Percentiles rank a stretch among this genome's conserved stretches.
These are phyloP conservation scores for Microbotryum silenes-acaulis DNA, from an alignment of 1,284 basidiomycete species.

Conservation along the genomic window DNA sequence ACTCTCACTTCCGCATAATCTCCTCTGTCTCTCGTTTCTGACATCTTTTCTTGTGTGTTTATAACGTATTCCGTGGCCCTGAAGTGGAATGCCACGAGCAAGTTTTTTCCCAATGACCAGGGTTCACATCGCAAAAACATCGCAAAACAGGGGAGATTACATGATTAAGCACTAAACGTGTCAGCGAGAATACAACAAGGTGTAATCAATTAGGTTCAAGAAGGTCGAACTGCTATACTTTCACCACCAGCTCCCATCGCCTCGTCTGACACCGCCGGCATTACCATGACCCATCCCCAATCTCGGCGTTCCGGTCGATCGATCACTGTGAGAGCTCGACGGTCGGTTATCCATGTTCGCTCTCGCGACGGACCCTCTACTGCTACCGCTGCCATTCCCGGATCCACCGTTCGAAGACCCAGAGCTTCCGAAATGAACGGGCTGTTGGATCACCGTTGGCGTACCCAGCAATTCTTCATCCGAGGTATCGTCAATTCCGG, in stretches of 20 bases:
- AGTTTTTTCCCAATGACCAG: no score
- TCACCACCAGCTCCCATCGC: slow-evolving; percentile 27
- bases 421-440: slow-evolving; percentile 24
- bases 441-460: neutral
- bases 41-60: no score
- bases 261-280: slow-evolving; percentile 11
- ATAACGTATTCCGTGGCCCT: no score
- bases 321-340: neutral
- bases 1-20: no score
- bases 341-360: neutral
- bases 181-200: no score
- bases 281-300: slow-evolving; percentile 21
- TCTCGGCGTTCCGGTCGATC: slow-evolving; percentile 10
- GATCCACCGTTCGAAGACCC: slow-evolving; percentile 7
- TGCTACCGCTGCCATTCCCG: slow-evolving; percentile 1
- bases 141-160: no score
- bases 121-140: no score
- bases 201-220: no score
- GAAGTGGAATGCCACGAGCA: no score
- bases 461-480: neutral
- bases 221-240: neutral
- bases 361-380: neutral
- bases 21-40: no score
- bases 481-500: neutral
- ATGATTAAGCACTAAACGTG: no score